Evolutionary conservation across 352 stramenopile genomes (phyloP).

Genomic region (Globisporangium nunn): DNA sequence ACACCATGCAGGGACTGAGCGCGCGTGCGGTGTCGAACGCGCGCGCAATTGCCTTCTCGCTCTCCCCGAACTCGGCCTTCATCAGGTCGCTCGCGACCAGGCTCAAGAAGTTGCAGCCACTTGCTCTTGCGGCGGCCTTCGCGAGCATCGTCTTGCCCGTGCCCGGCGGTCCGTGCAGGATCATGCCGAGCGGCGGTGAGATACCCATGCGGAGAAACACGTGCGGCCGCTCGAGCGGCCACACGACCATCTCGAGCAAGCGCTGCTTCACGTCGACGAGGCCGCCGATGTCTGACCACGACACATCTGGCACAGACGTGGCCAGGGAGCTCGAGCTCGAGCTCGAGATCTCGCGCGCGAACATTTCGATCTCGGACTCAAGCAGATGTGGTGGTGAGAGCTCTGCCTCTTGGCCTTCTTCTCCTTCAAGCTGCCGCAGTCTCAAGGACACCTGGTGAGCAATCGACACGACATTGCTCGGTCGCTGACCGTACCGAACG

Average conservation of each 20-base stretch:
- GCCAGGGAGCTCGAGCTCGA: conserved; percentile 17
- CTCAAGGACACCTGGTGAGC: conserved; percentile 28
- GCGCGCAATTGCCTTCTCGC: conserved; percentile 69
- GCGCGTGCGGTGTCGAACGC: conserved; percentile 66
- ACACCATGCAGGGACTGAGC: conserved; percentile 79
- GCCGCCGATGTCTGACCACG: conserved; percentile 73
- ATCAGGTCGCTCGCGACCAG: conserved; percentile 73
- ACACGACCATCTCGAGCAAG: conserved; percentile 82
- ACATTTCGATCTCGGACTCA: conserved; percentile 36
- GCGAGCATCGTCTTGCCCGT: conserved; percentile 86
- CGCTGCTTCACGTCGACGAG: conserved; percentile 64
- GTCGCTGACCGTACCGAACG: conserved; percentile 70
- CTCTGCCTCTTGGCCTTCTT: too few species aligned
- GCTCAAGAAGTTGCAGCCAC: conserved; percentile 81
- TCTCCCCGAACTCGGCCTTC: conserved; percentile 78
- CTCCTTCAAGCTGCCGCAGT: not conserved
- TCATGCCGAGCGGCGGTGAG: conserved; percentile 62
- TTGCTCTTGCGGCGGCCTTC: conserved; percentile 70
- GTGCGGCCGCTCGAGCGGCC: conserved; percentile 72
- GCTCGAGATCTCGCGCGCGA: conserved; percentile 39
- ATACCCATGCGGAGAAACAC: conserved; percentile 81
- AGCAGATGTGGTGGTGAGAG: conserved; percentile 4
- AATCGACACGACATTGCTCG: conserved; percentile 61
- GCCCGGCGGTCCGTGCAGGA: conserved; percentile 71
- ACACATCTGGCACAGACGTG: conserved; percentile 51